Evolutionary conservation across 768 basidiomycete species (phyloP).

Genomic region (Tulasnella sp.): DNA sequence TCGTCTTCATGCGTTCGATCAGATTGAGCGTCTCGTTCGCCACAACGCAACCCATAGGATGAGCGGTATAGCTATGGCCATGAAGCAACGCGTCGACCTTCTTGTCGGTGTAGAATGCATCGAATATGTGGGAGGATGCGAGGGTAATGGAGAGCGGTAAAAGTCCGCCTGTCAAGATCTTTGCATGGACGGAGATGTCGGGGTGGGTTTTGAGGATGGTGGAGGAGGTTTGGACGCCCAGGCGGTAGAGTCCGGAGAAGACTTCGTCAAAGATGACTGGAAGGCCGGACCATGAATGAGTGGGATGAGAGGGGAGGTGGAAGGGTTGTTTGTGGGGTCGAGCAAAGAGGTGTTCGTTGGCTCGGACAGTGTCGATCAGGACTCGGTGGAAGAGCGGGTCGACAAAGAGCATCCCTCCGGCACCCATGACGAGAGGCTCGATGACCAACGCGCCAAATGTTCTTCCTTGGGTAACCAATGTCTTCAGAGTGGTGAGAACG

Average conservation of each 20-base stretch:
- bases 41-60: constrained; percentile 84
- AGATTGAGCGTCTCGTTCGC: constrained; percentile 67
- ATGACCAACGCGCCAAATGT: constrained; percentile 57
- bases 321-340: constrained; percentile 24
- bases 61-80: constrained; percentile 93
- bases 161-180: constrained; percentile 86
- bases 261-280: constrained; percentile 96
- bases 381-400: constrained; percentile 92
- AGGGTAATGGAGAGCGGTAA: constrained; percentile 79
- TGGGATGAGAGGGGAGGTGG: constrained; percentile 21
- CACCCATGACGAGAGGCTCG: constrained; percentile 88
- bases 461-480: constrained; percentile 32
- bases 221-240: constrained; percentile 55
- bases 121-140: constrained; percentile 66
- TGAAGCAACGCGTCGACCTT: constrained; percentile 85
- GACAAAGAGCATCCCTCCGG: constrained; percentile 94
- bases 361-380: constrained; percentile 67
- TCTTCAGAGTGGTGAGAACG: constrained; percentile 41
- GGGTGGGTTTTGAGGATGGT: constrained; percentile 61
- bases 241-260: constrained; percentile 81
- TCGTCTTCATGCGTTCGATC: constrained; percentile 33
- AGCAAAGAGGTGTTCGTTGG: constrained; percentile 27
- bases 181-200: constrained; percentile 86
- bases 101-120: constrained; percentile 56
- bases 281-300: constrained; percentile 45